Percentiles rank a stretch among this genome's conserved stretches.
These are phyloP conservation scores for Calonectria pseudoturangicola DNA, from an alignment of 2,329 filamentous ascomycete genomes.

Conservation along the genomic window DNA sequence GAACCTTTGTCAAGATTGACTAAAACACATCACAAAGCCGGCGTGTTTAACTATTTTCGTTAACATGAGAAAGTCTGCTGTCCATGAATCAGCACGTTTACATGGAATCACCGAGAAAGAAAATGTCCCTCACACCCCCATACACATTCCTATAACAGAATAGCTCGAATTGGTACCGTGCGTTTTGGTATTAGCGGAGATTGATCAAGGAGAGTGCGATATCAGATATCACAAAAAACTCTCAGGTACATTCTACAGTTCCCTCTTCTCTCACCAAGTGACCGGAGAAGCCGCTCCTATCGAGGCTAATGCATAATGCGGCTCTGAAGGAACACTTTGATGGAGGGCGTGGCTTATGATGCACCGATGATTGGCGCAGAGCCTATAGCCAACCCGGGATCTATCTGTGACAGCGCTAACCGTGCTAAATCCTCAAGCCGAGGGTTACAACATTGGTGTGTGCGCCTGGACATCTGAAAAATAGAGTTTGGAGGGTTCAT, in stretches of 20 bases:
- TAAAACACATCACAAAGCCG: too few species aligned
- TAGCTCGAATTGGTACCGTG: neutral
- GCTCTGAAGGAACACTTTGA: neutral
- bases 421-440: neutral
- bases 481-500: constrained; percentile 1
- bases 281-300: neutral
- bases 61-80: too few species aligned
- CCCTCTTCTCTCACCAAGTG: neutral
- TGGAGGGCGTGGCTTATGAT: neutral
- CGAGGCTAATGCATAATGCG: neutral
- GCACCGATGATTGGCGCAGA: neutral
- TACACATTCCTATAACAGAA: neutral
- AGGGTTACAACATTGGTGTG: neutral
- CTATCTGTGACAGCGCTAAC: neutral
- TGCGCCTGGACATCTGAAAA: neutral
- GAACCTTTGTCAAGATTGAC: too few species aligned
- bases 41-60: too few species aligned
- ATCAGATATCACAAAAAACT: neutral
- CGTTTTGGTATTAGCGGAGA: neutral
- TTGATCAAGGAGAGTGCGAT: neutral
- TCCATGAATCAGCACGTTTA: too few species aligned
- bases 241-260: neutral
- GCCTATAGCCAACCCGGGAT: neutral
- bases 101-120: neutral
- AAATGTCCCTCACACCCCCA: neutral